Evolutionary conservation across 345 rosid species (phyloP), one percentile per base, ranked within the genome.

Genomic region (Eucalyptus rudis): DNA sequence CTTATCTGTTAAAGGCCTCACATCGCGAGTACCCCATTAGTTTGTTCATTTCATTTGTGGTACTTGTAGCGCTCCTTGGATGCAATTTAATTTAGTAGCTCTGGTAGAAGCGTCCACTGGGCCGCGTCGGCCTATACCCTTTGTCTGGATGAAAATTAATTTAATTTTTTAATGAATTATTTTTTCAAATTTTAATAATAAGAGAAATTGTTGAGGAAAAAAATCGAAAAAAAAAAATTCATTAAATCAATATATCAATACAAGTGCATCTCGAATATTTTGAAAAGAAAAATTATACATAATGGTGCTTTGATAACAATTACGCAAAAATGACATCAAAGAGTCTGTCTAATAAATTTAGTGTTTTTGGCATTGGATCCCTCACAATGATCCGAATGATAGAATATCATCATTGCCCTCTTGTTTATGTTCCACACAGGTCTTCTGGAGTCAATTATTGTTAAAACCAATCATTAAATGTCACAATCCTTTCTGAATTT

Each of bases 281-380:
- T 19, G 25, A 5, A 71, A 33, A 17, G 25, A 71, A 71, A 19
- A 33, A 33, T 19, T 33, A 71, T 43, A 5, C 36, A 12, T 71
- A 17, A 36, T 71, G 13, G 2, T 33, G 81, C 25, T 33, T 1
- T 33, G 20, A 71, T 19, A 33, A 71, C 22, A 6, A 71, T 71
- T 33, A 19, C 13, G 3, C 25, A 9, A 10, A 20, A 71, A 71
- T 33, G 10, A 17, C 13, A 10, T 20, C 3, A 33, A 71, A 71
- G 13, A 71, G 25, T 33, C 3, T 17, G 25, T 33, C 81, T 33
- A 71, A 5, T 33, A 3, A 71, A 71, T 33, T 68, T 3, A 10
- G n/a, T 17, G 4, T 19, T 2, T 33, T 19, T 0, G 6, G 3
- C 25, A 71, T 45, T 1, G 6, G 10, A 40, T 71, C 25, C 7